Percentiles rank a stretch among this genome's conserved stretches.
These are phyloP conservation scores for Candida caryicola DNA, from an alignment of 805 yeast species.

Conservation along the genomic window DNA sequence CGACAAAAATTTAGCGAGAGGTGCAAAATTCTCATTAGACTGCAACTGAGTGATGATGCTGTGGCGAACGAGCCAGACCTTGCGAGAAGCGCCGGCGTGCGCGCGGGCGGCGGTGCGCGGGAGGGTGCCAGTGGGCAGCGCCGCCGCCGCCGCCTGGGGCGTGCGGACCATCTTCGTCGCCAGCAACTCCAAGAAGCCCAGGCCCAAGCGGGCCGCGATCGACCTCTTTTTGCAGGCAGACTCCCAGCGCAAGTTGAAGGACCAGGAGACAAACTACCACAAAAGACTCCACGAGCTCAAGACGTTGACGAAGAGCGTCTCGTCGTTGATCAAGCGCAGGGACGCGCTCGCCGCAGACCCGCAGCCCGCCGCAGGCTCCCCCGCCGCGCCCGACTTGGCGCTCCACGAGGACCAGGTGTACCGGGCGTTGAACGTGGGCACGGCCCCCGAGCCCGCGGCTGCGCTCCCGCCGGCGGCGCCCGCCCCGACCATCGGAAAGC, in stretches of 20 bases:
- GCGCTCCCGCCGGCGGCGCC: not conserved
- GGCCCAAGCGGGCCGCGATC: not conserved
- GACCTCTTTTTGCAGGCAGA: conserved; percentile 17
- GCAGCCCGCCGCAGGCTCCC: conserved; percentile 11
- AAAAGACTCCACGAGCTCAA: conserved; percentile 26
- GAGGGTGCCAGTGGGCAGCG: too few species aligned
- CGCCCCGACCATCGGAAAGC: conserved; percentile 5
- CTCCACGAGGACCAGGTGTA: conserved; percentile 14
- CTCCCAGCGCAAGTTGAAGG: conserved; percentile 14
- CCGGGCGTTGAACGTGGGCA: conserved; percentile 5
- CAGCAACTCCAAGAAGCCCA: conserved; percentile 1
- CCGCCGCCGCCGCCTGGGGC: too few species aligned
- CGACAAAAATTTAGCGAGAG: too few species aligned
- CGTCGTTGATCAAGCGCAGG: conserved; percentile 17
- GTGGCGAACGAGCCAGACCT: too few species aligned
- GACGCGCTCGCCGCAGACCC: conserved; percentile 14
- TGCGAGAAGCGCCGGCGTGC: too few species aligned
- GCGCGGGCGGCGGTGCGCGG: too few species aligned
- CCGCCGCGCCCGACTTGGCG: conserved; percentile 17
- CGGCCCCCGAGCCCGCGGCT: not conserved
- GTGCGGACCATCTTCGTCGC: conserved; percentile 5
- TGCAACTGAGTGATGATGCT: too few species aligned
- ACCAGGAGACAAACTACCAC: conserved; percentile 22
- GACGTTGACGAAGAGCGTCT: conserved; percentile 28
- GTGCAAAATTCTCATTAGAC: too few species aligned